Evolutionary conservation across 2,329 filamentous ascomycete genomes (phyloP).

Genomic region (Basipetospora chlamydospora): DNA sequence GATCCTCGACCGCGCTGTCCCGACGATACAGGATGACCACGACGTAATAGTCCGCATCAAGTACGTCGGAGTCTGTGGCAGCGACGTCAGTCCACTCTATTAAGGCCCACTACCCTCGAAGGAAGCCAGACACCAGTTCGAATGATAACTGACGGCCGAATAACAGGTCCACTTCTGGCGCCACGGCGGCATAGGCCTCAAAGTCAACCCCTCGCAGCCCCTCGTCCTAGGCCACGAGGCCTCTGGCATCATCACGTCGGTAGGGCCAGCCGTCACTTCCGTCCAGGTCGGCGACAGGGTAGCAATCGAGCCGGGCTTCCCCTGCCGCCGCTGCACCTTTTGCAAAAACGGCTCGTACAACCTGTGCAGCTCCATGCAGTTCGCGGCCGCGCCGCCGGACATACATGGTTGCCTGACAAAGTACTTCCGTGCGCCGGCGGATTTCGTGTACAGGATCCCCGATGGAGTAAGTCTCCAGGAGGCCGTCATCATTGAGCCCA

Average conservation of each 20-base stretch:
- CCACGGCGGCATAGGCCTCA: slow-evolving; percentile 39
- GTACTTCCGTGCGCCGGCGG: slow-evolving; percentile 61
- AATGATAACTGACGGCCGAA: neutral
- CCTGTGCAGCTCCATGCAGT: slow-evolving; percentile 63
- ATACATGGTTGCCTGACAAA: slow-evolving; percentile 58
- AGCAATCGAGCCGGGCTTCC: slow-evolving; percentile 19
- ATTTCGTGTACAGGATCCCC: slow-evolving; percentile 66
- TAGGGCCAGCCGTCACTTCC: slow-evolving; percentile 27
- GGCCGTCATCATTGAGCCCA: slow-evolving; percentile 35
- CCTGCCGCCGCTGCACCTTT: slow-evolving; percentile 52
- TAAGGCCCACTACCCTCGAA: neutral
- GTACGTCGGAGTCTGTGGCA: slow-evolving; percentile 36
- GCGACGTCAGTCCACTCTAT: slow-evolving; percentile 23
- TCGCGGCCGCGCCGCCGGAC: slow-evolving; percentile 25
- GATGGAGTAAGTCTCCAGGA: slow-evolving; percentile 19
- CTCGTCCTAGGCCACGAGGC: slow-evolving; percentile 38
- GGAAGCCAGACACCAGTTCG: too few relatives aligned
- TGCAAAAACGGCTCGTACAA: slow-evolving; percentile 71
- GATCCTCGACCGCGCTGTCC: neutral
- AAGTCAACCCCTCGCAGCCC: slow-evolving; percentile 29
- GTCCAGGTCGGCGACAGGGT: slow-evolving; percentile 35
- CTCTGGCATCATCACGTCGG: slow-evolving; percentile 30
- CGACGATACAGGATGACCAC: slow-evolving; percentile 19
- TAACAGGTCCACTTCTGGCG: neutral
- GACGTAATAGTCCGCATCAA: slow-evolving; percentile 34